Evolutionary conservation across 208 protist genomes (phyloP), one percentile per base, ranked within the genome.

Genomic region (Novymonas esmeraldas): DNA sequence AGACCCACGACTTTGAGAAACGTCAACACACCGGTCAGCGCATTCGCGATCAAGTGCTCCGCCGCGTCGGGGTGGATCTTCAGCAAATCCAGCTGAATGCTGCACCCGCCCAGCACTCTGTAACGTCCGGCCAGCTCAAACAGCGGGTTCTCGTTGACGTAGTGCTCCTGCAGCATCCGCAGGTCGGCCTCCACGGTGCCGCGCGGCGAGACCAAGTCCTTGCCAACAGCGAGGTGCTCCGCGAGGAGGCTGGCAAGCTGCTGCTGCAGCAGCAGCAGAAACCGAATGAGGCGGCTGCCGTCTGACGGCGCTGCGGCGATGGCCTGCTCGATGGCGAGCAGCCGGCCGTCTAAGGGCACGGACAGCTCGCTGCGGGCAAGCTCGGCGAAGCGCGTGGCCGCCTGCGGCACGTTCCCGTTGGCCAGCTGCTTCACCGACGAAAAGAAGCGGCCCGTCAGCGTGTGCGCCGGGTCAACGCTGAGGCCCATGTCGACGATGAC

Each of bases 31-130:
- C 70, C 73, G 4, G 73, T 57, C 46, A 90, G 46, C 11, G 79
- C 81, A 29, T 77, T 73, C 11, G 74, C 45, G 14, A 86, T 84
- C 31, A 84, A 64, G 33, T 66, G 57, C 59, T 81, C 76, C 1
- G 80, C 69, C 1, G 82, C 64, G 52, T 89, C 82, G 1, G 78
- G 51, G 70, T 92, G 78, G 6, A 91, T 84, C 73, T 90, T 90
- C 26, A 95, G 67, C 18, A 95, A 55, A 58, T 95, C 87, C n/a
- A 95, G 66, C 82, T 95, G 81, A 6, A 93, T 72, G 59, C 78
- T 89, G 42, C 81, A 84, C 31, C 90, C 90, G 54, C 90, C 90
- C 3, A 92, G 61, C 26, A 55, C 71, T 24, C 71, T 76, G 74
- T 91, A 92, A 13, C 77, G 61, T 1, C 79, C 81, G n/a, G 83